Evolutionary conservation across 495 filamentous ascomycete genomes (phyloP).

Genomic region (Talaromyces liani): DNA sequence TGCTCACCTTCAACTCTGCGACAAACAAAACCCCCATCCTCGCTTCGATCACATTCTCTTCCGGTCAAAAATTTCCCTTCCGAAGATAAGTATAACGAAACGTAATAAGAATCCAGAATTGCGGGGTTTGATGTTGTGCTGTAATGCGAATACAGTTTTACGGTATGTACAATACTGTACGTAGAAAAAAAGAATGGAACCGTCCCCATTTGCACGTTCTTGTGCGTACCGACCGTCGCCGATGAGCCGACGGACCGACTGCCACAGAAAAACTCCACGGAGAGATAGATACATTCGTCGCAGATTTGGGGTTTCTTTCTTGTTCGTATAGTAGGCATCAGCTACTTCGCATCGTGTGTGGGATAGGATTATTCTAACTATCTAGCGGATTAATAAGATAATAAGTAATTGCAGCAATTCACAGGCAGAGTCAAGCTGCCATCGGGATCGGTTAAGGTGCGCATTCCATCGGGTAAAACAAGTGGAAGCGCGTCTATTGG

Average conservation of each 20-base stretch:
- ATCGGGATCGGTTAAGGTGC: neutral
- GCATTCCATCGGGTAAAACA: neutral
- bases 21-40: neutral
- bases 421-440: neutral
- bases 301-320: neutral
- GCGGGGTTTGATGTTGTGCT: neutral
- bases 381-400: too few species aligned
- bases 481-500: neutral
- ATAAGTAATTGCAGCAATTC: too few species aligned
- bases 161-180: neutral
- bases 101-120: slow-evolving; percentile 2
- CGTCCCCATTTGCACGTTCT: neutral
- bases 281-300: neutral
- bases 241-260: neutral
- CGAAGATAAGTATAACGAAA: neutral
- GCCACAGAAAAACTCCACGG: neutral
- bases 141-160: neutral
- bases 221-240: neutral
- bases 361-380: too few species aligned
- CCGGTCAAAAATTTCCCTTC: neutral
- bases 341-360: too few species aligned
- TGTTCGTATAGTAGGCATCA: neutral
- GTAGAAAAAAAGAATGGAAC: neutral
- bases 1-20: neutral
- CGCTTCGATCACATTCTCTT: neutral